Conservation (phyloP, 2,329 filamentous ascomycete species). For the Colletotrichum cuscutae region DNA sequence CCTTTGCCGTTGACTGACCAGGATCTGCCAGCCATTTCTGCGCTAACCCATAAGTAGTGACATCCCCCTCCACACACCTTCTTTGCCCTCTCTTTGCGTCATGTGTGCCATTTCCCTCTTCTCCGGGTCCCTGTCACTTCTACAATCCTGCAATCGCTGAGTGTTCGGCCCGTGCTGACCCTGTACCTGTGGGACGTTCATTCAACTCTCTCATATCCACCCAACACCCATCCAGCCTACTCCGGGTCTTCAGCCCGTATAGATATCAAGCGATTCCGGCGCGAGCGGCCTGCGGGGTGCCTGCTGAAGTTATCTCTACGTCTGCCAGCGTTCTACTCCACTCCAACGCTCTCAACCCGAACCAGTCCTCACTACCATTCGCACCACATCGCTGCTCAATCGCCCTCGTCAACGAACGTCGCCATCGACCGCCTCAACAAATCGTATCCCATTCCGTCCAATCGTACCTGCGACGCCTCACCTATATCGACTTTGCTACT, state of each 20-base stretch:
- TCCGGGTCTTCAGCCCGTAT: background rate
- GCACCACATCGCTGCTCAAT: background rate
- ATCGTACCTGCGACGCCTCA: background rate
- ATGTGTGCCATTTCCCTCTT: background rate
- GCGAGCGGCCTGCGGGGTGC: background rate
- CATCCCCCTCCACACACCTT: background rate
- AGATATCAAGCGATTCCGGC: constrained; percentile 4
- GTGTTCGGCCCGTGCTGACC: background rate
- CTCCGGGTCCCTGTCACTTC: background rate
- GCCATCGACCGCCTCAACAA: background rate
- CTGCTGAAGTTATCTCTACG: background rate
- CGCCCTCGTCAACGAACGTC: background rate
- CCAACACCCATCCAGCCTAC: background rate
- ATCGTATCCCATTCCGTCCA: background rate
- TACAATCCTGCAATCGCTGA: background rate
- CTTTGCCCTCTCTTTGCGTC: background rate
- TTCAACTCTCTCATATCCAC: background rate
- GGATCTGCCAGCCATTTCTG: background rate
- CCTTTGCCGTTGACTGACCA: background rate
- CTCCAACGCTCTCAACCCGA: background rate
- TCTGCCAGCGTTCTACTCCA: background rate
- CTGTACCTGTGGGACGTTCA: background rate
- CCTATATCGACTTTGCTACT: background rate
- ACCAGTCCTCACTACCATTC: background rate
- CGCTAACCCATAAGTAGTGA: background rate